phyloP scores from a whole-genome alignment of 2,329 filamentous ascomycete genomes.

The Chaetomium sp. region DNA sequence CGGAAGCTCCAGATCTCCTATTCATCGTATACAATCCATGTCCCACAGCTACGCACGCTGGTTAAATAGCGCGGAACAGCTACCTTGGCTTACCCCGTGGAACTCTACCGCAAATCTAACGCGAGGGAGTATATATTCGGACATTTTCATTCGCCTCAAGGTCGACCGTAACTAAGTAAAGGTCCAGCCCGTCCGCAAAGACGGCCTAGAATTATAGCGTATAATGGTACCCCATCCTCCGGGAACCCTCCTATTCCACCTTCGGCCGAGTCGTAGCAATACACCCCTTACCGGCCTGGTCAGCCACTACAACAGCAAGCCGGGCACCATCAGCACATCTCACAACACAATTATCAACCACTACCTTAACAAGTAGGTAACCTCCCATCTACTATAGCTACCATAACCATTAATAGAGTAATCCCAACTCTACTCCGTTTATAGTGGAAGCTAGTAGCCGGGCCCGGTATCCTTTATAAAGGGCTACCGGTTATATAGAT shows the following conservation, averaged over 20 bases:
- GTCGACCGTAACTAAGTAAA: not conserved
- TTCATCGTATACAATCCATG: not conserved
- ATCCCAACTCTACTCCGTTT: constrained; percentile 5
- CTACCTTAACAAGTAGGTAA: not conserved
- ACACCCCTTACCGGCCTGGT: not conserved
- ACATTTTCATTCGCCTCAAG: not conserved
- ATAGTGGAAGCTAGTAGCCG: constrained; percentile 15
- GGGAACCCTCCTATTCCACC: not conserved
- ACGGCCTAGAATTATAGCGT: not conserved
- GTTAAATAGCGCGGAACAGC: constrained; percentile 12
- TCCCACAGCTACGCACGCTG: constrained; percentile 3
- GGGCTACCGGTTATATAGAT: not conserved
- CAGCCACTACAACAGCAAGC: not conserved
- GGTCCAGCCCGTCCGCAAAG: not conserved
- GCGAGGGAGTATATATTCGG: not conserved
- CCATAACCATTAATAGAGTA: constrained; percentile 3
- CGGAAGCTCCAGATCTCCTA: not conserved
- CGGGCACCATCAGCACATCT: not conserved
- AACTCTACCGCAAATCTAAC: not conserved
- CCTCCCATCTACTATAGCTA: constrained; percentile 3
- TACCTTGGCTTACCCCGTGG: constrained; percentile 3
- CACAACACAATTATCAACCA: constrained; percentile 5
- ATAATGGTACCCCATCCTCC: not conserved
- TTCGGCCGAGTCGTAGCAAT: not conserved
- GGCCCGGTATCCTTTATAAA: not conserved